Evolutionary conservation across 2,329 filamentous ascomycete species (phyloP).

Genomic region (Botrytis tulipae): DNA sequence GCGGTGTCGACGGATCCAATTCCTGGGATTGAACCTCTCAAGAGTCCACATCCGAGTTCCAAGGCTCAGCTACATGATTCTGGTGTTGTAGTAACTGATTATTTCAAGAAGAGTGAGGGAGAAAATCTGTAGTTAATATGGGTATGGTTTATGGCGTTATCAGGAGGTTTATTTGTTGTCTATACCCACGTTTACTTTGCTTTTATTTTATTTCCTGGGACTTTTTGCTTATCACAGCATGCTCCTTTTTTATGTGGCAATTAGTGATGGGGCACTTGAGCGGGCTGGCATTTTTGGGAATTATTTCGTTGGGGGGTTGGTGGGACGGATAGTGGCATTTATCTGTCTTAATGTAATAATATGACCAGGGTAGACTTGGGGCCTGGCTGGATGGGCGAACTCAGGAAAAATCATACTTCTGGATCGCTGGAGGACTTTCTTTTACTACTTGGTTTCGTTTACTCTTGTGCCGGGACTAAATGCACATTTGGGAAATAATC

Average conservation of each 20-base stretch:
- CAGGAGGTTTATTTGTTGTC: conserved; percentile 16
- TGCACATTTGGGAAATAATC: conserved; percentile 6
- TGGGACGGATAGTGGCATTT: conserved; percentile 10
- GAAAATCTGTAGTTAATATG: conserved; percentile 9
- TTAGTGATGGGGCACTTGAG: not conserved
- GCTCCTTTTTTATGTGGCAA: conserved; percentile 6
- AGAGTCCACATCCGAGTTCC: not conserved
- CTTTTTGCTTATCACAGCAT: conserved; percentile 4
- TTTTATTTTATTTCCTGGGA: conserved; percentile 10
- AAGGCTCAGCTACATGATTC: conserved; percentile 16
- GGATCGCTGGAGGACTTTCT: not conserved
- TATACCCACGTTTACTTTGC: conserved; percentile 24
- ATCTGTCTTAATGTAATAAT: conserved; percentile 14
- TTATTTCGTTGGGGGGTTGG: not conserved
- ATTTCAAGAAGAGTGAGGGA: conserved; percentile 15
- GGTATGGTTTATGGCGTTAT: conserved; percentile 4
- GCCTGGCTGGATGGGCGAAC: conserved; percentile 8
- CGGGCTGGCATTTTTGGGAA: conserved; percentile 2
- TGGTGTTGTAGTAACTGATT: conserved; percentile 15
- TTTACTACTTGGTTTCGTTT: conserved; percentile 12
- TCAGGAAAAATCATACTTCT: conserved; percentile 13
- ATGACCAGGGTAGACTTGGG: conserved; percentile 15
- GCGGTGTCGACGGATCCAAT: conserved; percentile 1
- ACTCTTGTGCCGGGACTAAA: not conserved
- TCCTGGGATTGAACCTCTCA: conserved; percentile 16